These are phyloP conservation scores for Mycotypha africana DNA, from an alignment of 371 early-diverging fungal species.

Conservation along the genomic window DNA sequence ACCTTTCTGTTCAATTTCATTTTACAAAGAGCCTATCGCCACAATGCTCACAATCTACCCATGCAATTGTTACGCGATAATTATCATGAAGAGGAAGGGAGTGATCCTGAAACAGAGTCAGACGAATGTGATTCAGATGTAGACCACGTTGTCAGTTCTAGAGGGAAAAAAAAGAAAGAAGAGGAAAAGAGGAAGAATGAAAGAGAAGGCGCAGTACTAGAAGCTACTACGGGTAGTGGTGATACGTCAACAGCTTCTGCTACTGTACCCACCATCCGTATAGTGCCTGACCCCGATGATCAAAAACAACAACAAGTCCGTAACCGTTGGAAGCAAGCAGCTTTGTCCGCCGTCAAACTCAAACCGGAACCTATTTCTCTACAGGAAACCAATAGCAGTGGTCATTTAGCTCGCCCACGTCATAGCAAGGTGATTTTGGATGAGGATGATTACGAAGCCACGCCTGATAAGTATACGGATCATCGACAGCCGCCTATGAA, in stretches of 20 bases:
- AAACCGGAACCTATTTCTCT: background rate
- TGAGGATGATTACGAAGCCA: slow-evolving; percentile 66
- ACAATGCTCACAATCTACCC: slow-evolving; percentile 37
- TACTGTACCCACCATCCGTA: background rate
- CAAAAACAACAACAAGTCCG: background rate
- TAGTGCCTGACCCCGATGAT: background rate
- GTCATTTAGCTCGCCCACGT: slow-evolving; percentile 6
- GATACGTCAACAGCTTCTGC: background rate
- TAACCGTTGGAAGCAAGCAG: slow-evolving; percentile 24
- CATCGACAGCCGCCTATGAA: slow-evolving; percentile 72
- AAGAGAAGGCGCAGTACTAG: no score
- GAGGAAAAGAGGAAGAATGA: no score
- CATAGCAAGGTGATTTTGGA: slow-evolving; percentile 29
- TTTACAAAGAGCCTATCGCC: slow-evolving; percentile 43
- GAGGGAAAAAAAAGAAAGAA: no score
- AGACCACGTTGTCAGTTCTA: background rate
- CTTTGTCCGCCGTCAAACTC: slow-evolving; percentile 11
- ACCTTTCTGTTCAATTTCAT: slow-evolving; percentile 47
- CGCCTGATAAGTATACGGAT: slow-evolving; percentile 49
- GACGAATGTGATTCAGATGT: slow-evolving; percentile 1
- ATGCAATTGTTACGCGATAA: slow-evolving; percentile 31
- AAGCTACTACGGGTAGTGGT: background rate
- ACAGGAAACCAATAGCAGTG: background rate
- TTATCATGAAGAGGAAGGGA: background rate
- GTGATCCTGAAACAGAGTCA: background rate